Percentiles rank a stretch among this genome's conserved stretches.
These are phyloP conservation scores for Hypoxylon sp. DNA, from an alignment of 2,329 filamentous ascomycete genomes.

Conservation along the genomic window DNA sequence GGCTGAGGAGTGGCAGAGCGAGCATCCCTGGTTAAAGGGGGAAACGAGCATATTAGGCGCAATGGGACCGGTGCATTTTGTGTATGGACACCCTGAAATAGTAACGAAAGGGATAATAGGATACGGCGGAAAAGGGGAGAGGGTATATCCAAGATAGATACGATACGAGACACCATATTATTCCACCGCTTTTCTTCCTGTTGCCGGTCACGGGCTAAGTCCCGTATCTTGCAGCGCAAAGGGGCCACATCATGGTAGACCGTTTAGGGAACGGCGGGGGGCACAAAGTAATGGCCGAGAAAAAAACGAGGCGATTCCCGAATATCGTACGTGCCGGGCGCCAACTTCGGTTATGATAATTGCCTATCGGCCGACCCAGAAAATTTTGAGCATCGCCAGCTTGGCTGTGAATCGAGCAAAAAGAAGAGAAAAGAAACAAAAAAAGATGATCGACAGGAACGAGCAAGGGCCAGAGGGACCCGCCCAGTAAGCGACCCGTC, in stretches of 20 bases:
- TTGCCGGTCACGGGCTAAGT: not conserved
- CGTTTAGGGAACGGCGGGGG: not conserved
- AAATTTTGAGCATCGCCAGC: constrained; percentile 4
- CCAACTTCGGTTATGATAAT: not conserved
- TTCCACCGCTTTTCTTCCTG: not conserved
- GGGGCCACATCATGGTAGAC: not conserved
- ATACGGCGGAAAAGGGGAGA: not conserved
- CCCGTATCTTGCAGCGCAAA: not conserved
- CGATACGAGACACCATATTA: not conserved
- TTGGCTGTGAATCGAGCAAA: no score
- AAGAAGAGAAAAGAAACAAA: constrained; percentile 8
- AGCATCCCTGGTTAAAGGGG: not conserved
- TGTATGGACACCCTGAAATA: not conserved
- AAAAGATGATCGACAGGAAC: constrained; percentile 31
- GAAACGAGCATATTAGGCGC: not conserved
- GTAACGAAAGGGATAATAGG: not conserved
- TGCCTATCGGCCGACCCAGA: not conserved
- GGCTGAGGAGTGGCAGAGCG: not conserved
- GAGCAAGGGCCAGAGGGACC: not conserved
- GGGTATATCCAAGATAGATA: not conserved
- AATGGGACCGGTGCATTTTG: not conserved
- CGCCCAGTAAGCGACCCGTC: not conserved
- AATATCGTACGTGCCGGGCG: not conserved
- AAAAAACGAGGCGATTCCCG: constrained; percentile 12
- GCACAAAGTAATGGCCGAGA: not conserved